Base-by-base conservation (phyloP, 1,139 yeast genomes). In the Magnusiomyces tetraspermus region DNA sequence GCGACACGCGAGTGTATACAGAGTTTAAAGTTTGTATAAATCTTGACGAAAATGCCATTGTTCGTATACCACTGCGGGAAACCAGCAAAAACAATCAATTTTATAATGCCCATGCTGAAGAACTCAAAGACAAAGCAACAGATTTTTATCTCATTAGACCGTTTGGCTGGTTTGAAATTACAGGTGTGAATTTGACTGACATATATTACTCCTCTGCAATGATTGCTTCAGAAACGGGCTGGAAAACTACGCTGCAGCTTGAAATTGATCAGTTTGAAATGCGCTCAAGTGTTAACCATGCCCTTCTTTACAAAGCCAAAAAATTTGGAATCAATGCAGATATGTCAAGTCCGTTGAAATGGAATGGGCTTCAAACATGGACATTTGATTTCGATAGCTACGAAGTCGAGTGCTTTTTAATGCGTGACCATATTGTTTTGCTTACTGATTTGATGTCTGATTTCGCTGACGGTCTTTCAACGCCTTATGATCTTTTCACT, bases 131-230 rank as follows among this genome's bases (percentile, higher is more conserved):
- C 30, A 48, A 46, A 6, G 15, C 22, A 3, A 21, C 22, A 15
- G 42, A 44, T 19, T 26, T 24, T 10, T 26, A 31, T 4, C 61
- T 74, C 42, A 57, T 51, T 10, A 68, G 88, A 40, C 85, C 96
- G 0, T 92, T 85, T 71, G 97, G 97, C 0, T 92, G 98, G 98
- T 59, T 92, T 3, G 97, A 90, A 62, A 57, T 89, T 22, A 83
- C 82, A 55, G 70, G 83, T 50, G 75, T 75, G 1, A 73, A 75
- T 30, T 78, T 76, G 0, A 78, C 94, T 0, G 73, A 73, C 1
- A 63, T 83, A 1, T 65, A 74, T 2, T 67, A 73, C 41, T 74
- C 71, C 37, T 69, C 77, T 1, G 79, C 86, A 0, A 75, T 80
- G 59, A 67, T 79, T 3, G 78, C 90, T 0, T 71, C 78, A 0